Evolutionary conservation across 164 flowering plant species (phyloP), one percentile per base, ranked within the genome.

Genomic region (Santalum album): DNA sequence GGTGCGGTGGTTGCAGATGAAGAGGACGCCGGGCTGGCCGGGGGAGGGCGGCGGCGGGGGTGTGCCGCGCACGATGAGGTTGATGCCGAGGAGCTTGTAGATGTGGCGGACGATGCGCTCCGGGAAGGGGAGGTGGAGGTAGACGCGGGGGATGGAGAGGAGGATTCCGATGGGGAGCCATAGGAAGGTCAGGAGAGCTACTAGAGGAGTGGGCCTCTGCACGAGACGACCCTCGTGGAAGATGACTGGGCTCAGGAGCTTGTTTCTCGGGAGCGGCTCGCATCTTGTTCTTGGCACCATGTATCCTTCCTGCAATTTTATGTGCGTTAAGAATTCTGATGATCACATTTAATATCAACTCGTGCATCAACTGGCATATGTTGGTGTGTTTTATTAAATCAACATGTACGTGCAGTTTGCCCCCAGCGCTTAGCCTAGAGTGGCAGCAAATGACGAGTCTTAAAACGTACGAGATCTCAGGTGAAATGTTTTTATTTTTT

Each of bases 211-310:
- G 1, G 95, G 97, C 14, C 83, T 57, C 52, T 82, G 92, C 19
- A 77, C 94, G 0, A 90, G 55, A 7, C 97, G 68, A 0, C 97
- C 97, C 20, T 90, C 97, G 54, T 90, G 97, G 44, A 87, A 84
- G 18, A 90, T 84, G 0, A 83, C 58, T 1, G 90, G 83, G 40
- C 81, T 72, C 24, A 74, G 62, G 11, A 85, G 88, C 67, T 77
- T 79, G 75, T 71, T 73, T 43, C 82, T 69, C 14, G 86, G 80
- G 6, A 87, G 61, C 6, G 90, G 78, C 55, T 74, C 78, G 6
- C 72, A 61, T 59, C 68, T 80, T 35, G 80, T 73, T 51, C 71
- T 62, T 11, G 90, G 87, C 17, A 88, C 94, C 75, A 80, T 69
- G 72, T 70, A 86, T 1, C 72, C 94, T 71, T 86, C 94, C 96